These are phyloP conservation scores for Stephania yunnanensis DNA, from an alignment of 164 flowering plant genomes.

Conservation along the genomic window DNA sequence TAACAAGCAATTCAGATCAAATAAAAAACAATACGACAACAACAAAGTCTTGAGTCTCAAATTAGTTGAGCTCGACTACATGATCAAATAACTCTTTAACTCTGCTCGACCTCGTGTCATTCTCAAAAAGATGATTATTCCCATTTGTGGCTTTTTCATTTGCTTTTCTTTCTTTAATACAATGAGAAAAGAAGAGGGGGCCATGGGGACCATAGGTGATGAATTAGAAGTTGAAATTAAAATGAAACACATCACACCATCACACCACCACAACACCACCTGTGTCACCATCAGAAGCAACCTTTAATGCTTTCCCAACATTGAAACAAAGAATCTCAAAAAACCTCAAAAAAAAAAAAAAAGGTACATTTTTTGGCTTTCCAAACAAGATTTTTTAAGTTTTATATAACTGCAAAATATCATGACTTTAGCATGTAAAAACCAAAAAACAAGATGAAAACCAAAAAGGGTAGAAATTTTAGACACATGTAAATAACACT, in stretches of 20 bases:
- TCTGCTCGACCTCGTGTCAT: not conserved
- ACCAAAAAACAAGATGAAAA: not conserved
- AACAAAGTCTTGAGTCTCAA: no score
- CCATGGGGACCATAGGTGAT: not conserved
- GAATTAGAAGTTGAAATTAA: constrained; percentile 2
- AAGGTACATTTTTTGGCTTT: not conserved
- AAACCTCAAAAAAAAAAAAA: not conserved
- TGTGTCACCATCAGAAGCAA: constrained; percentile 3
- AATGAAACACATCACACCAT: constrained; percentile 1
- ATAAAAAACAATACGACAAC: no score
- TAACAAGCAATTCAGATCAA: not conserved
- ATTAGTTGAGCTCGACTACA: no score
- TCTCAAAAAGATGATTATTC: constrained; percentile 1
- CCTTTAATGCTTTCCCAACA: constrained; percentile 4
- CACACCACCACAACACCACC: not conserved
- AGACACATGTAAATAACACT: not conserved
- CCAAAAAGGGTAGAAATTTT: not conserved
- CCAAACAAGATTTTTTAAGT: not conserved
- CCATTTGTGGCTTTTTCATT: not conserved
- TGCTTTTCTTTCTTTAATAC: not conserved
- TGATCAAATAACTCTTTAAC: no score
- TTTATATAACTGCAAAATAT: not conserved
- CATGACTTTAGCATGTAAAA: not conserved
- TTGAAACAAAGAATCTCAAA: constrained; percentile 1
- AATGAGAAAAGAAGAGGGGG: not conserved